Evolutionary conservation across 345 rosid genomes (phyloP).

Genomic region (Conringia planisiliqua): DNA sequence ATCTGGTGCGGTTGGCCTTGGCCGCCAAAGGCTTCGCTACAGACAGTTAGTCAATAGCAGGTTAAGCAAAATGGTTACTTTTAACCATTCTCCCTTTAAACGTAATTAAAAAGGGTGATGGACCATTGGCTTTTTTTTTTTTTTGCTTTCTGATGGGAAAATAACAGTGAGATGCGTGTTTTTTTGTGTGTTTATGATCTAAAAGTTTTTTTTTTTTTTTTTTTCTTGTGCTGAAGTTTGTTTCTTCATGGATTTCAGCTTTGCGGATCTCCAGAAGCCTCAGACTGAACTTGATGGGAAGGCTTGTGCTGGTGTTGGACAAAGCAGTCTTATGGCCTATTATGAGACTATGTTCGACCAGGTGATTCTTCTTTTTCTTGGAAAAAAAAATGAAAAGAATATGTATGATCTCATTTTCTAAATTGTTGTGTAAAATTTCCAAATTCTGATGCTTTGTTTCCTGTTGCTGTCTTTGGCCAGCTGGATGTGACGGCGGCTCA

Average conservation of each 20-base stretch:
- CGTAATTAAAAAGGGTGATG: neutral
- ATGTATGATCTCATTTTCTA: neutral
- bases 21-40: conserved; percentile 94
- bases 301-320: conserved; percentile 99
- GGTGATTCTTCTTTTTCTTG: conserved; percentile 34
- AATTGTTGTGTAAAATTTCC: neutral
- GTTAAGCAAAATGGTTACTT: conserved; percentile 34
- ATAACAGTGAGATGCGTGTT: neutral
- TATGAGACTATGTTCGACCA: conserved; percentile 87
- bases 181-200: neutral
- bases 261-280: conserved; percentile 97
- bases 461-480: conserved; percentile 39
- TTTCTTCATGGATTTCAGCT: conserved; percentile 43
- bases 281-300: conserved; percentile 90
- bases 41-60: conserved; percentile 90
- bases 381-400: too few relatives aligned
- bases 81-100: neutral
- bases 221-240: neutral
- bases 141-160: neutral
- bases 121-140: conserved; percentile 3
- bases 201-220: neutral
- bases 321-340: conserved; percentile 91
- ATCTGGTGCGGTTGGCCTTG: conserved; percentile 96
- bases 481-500: conserved; percentile 97
- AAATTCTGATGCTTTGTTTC: conserved; percentile 2